Conservation (phyloP, 371 early-diverging fungal genomes). For the Rhizopus microsporus region DNA sequence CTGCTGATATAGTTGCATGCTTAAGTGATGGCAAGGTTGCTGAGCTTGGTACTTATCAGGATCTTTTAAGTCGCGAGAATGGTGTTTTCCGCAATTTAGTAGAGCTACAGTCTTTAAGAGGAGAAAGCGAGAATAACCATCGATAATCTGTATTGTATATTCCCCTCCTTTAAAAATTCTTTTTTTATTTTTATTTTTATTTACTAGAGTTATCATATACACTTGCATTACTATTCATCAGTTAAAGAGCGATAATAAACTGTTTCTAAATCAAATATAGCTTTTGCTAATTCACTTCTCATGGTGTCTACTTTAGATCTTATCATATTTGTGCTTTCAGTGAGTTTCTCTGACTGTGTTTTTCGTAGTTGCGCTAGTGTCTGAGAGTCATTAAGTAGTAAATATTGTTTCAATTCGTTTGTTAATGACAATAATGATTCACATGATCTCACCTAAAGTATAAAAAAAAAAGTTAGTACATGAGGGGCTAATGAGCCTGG, state of each 20-base stretch:
- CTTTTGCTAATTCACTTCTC: conserved; percentile 35
- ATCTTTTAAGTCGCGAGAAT: conserved; percentile 52
- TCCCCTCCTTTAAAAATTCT: neutral
- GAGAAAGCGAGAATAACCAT: neutral
- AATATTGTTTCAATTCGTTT: conserved; percentile 66
- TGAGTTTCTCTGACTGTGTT: conserved; percentile 29
- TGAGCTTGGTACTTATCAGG: conserved; percentile 62
- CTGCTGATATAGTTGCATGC: conserved; percentile 66
- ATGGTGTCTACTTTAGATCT: conserved; percentile 31
- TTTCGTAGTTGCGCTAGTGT: conserved; percentile 56
- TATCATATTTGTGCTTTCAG: conserved; percentile 33
- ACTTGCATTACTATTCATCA: conserved; percentile 16
- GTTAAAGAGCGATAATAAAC: conserved; percentile 46
- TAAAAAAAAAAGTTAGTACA: neutral
- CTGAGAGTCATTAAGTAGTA: conserved; percentile 68
- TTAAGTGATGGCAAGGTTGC: conserved; percentile 61
- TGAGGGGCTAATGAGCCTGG: neutral
- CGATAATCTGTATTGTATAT: neutral
- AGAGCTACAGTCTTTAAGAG: conserved; percentile 44
- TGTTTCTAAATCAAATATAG: conserved; percentile 47
- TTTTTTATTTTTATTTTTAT: neutral
- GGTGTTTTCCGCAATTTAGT: conserved; percentile 56
- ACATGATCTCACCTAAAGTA: conserved; percentile 55
- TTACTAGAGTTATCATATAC: neutral
- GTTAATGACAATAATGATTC: conserved; percentile 68